phyloP scores from a whole-genome alignment of 495 filamentous ascomycete genomes.

The Daldinia grandis region DNA sequence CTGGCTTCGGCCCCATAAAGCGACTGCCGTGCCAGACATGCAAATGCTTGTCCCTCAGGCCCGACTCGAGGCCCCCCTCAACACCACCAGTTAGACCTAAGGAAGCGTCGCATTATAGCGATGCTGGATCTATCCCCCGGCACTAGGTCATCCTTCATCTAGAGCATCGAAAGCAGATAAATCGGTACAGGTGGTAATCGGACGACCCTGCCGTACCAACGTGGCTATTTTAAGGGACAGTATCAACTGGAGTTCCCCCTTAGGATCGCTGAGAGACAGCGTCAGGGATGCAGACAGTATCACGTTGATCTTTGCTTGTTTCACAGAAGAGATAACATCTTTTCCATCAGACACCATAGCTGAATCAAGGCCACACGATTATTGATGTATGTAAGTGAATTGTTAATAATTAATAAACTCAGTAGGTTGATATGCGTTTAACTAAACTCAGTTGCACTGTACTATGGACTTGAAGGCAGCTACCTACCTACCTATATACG shows the following conservation, averaged over 20 bases:
- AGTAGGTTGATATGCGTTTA: not conserved
- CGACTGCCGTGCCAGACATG: not conserved
- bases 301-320: not conserved
- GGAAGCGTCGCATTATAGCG: not conserved
- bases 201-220: not conserved
- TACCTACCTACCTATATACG: not conserved
- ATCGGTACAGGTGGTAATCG: conserved; percentile 3
- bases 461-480: too few relatives aligned
- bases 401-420: too few relatives aligned
- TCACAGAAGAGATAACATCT: not conserved
- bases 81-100: not conserved
- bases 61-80: not conserved
- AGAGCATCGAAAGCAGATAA: not conserved
- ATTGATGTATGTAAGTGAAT: not conserved
- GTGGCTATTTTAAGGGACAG: not conserved
- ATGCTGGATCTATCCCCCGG: not conserved
- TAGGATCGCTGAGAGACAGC: conserved; percentile 1
- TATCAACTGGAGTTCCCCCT: not conserved
- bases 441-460: not conserved
- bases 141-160: not conserved
- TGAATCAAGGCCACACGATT: not conserved
- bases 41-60: not conserved
- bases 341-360: not conserved
- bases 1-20: not conserved
- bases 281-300: not conserved